Percentiles rank a stretch among this genome's conserved stretches.
Conservation (phyloP, 108 stramenopile genomes). For the Skeletonema tropicum region DNA sequence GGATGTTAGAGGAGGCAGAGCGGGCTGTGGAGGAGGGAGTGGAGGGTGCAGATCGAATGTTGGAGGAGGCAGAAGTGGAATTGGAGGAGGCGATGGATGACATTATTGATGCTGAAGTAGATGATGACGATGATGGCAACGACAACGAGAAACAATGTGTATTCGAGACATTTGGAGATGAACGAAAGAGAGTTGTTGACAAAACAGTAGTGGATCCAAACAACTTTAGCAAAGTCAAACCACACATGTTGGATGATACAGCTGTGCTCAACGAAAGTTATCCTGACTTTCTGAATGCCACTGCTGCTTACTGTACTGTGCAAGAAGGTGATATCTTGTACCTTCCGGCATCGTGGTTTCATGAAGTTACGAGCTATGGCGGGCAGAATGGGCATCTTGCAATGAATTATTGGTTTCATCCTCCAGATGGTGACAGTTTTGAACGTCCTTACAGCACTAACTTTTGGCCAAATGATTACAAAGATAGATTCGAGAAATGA, state of each 20-base stretch:
- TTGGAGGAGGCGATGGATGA: conserved; percentile 79
- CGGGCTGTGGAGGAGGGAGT: conserved; percentile 46
- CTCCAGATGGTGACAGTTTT: conserved; percentile 72
- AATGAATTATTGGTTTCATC: conserved; percentile 98
- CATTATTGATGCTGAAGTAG: conserved; percentile 69
- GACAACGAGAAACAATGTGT: conserved; percentile 23
- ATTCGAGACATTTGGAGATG: conserved; percentile 48
- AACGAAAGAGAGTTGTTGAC: conserved; percentile 25
- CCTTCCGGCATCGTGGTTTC: conserved; percentile 97
- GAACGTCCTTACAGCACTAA: conserved; percentile 63
- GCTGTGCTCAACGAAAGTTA: conserved; percentile 25
- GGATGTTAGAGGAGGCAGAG: conserved; percentile 37
- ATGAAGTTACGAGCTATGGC: conserved; percentile 75
- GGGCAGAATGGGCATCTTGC: conserved; percentile 74
- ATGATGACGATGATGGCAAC: conserved; percentile 39
- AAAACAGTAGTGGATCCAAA: conserved; percentile 52
- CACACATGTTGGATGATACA: conserved; percentile 31
- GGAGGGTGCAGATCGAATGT: conserved; percentile 50
- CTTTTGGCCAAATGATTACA: conserved; percentile 63
- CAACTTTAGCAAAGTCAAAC: conserved; percentile 46
- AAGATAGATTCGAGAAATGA: conserved; percentile 11
- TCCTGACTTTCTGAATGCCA: conserved; percentile 34
- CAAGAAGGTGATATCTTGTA: conserved; percentile 88
- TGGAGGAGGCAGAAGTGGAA: conserved; percentile 63
- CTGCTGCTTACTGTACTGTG: conserved; percentile 54